phyloP scores from a whole-genome alignment of 2,329 filamentous ascomycete genomes.

The Paraconiothyrium brasiliense region DNA sequence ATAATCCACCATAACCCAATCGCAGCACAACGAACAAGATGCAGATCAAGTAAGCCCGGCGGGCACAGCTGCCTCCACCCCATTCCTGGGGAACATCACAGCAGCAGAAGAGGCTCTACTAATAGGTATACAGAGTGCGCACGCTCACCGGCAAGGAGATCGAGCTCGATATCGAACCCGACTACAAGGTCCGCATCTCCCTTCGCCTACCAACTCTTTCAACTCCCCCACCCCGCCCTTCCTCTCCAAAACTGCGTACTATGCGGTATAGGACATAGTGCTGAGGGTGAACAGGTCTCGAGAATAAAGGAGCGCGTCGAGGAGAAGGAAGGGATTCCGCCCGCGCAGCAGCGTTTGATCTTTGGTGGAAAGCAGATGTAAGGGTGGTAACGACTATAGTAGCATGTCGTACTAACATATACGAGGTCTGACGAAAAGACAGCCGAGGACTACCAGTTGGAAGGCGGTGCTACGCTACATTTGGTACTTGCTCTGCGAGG shows the following conservation, averaged over 20 bases:
- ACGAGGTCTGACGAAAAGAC: conserved; percentile 95
- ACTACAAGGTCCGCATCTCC: conserved; percentile 77
- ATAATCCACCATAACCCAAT: background rate
- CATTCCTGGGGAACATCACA: background rate
- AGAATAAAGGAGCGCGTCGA: conserved; percentile 99
- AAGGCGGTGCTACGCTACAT: conserved; percentile 92
- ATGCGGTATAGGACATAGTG: background rate
- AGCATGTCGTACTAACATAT: background rate
- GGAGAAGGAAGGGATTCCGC: conserved; percentile 98
- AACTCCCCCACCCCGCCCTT: background rate
- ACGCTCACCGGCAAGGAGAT: conserved; percentile 99
- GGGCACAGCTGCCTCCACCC: background rate
- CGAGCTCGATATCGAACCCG: conserved; percentile 93
- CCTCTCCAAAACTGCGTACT: background rate
- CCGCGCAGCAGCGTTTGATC: conserved; percentile 94
- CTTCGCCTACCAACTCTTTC: background rate
- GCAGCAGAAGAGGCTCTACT: conserved; percentile 13
- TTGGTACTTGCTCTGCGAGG: conserved; percentile 93
- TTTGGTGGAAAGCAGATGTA: conserved; percentile 98
- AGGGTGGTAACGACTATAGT: conserved; percentile 31
- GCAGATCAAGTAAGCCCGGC: conserved; percentile 48
- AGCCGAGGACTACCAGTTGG: conserved; percentile 86
- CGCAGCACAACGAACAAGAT: conserved; percentile 23
- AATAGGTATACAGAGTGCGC: conserved; percentile 74
- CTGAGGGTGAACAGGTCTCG: conserved; percentile 69